Base-by-base conservation (phyloP, 2,329 filamentous ascomycete species). In the Hypoxylon sp. region DNA sequence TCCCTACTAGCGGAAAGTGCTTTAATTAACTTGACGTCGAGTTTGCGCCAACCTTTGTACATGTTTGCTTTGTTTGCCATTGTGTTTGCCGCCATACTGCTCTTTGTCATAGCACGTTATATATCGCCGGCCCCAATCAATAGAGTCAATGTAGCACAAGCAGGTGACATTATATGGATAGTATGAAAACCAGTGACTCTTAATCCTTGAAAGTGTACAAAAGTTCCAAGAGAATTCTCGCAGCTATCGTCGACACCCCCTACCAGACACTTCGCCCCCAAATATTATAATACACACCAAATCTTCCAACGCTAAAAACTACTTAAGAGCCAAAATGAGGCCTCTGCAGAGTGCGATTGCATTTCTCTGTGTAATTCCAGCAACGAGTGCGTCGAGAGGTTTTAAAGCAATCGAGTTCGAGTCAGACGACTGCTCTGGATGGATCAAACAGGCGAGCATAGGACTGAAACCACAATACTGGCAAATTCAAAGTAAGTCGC, bases 321-420 rank as follows among this genome's bases (percentile, higher is more conserved):
- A n/a, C 8, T 23, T 27, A n/a, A 4, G n/a, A 19, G 7, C 16
- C 21, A 51, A 12, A 9, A 68, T 66, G 63, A 63, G 41, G 21
- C 3, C 30, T 7, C 27, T 3, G 9, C 51, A 43, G 6, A 41
- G 27, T n/a, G 25, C 32, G 1, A 8, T 52, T 11, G n/a, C 45
- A 4, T 27, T 63, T 1, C 34, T 68, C 43, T 52, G 50, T 16
- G 19, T 19, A 5, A 39, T 47, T 5, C 34, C 64, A 9, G 29
- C 47, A 9, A 52, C 41, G 8, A 27, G 16, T 37, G 61, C 67
- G 11, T 61, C 12, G 51, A 59, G 21, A 29, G 50, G 43, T 50
- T 69, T 69, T 51, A 25, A 56, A 21, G 61, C 52, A 7, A 53
- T 65, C 27, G 63, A 69, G 54, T 69, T 67, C 64, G 54, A 60